Evolutionary conservation across 2,329 filamentous ascomycete species (phyloP), one percentile per base, ranked within the genome.

Genomic region (Mycosphaerelloides madeirae): DNA sequence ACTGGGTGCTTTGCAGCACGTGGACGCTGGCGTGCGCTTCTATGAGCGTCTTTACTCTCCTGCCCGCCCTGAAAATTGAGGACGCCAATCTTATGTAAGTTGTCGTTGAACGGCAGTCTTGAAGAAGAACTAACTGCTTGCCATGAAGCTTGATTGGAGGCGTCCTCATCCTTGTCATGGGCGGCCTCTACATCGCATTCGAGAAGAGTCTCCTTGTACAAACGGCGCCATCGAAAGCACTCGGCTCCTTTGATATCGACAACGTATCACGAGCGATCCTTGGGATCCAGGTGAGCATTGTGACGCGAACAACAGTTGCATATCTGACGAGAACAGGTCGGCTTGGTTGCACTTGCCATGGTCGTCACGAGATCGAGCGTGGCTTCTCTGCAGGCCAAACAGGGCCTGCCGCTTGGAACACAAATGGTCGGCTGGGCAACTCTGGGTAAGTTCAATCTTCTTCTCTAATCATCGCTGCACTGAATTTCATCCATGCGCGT

Each of bases 21-120:
- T 98, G 93, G 93, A 75, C 78, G 7, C 57, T 83, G 29, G 85
- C 86, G 3, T 96, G 90, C 65, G 55, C 83, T 2, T 70, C 83
- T 3, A 95, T 97, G 89, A 93, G 91, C 63, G 77, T 79, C 2
- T 98, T 98, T 61, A 98, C 93, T 0, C 68, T 97, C 12, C 73
- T 98, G 1, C 85, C 87, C 1, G 93, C 87, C 2, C 83, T 86
- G 66, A 98, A 97, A 66, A 71, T 80, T 1, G 94, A 98, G 62
- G 80, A 85, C 56, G 64, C 88, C 3, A 75, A 72, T 43, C 72
- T 87, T 19, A 88, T 95, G 84, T 90, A 72, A 63, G 78, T 69
- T 6, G 25, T 20, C n/a, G n/a, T n/a, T n/a, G n/a, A n/a, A n/a
- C n/a, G n/a, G n/a, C n/a, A n/a, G n/a, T n/a, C n/a, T n/a, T n/a